A percentile compares a stretch with the other conserved stretches of the same genome.
Evolutionary conservation across 345 rosid species (phyloP).

Genomic region (Diplotaxis tenuifolia): DNA sequence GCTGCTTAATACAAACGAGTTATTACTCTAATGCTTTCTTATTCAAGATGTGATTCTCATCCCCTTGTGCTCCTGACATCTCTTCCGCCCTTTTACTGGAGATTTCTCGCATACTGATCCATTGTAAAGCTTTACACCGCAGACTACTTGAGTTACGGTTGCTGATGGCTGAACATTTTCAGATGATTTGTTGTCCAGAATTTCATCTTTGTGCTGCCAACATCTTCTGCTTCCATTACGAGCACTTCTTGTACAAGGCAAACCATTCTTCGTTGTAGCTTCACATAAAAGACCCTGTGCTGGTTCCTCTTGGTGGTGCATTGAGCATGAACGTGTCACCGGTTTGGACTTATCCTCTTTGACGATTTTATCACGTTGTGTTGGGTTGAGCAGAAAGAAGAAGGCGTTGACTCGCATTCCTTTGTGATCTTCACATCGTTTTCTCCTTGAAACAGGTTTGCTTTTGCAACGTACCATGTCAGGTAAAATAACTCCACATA

Average conservation of each 20-base stretch:
- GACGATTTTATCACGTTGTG: background rate
- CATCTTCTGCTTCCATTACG: constrained; percentile 31
- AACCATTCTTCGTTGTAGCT: constrained; percentile 31
- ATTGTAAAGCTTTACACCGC: constrained; percentile 34
- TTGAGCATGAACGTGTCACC: background rate
- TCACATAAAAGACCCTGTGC: constrained; percentile 11
- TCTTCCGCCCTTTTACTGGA: constrained; percentile 33
- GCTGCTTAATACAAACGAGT: background rate
- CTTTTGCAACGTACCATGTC: constrained; percentile 49
- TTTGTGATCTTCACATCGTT: constrained; percentile 62
- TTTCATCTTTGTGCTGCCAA: constrained; percentile 36
- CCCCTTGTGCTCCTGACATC: constrained; percentile 39
- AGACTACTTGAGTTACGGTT: constrained; percentile 5
- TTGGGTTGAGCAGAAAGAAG: constrained; percentile 25
- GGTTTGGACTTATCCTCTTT: background rate
- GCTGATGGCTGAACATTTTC: constrained; percentile 14
- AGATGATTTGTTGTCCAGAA: constrained; percentile 8
- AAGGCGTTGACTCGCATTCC: constrained; percentile 53
- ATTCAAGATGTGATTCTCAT: constrained; percentile 37
- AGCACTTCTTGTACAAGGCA: constrained; percentile 32
- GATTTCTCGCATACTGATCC: constrained; percentile 31
- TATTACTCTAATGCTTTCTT: constrained; percentile 8
- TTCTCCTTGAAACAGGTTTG: constrained; percentile 48
- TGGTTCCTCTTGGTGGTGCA: constrained; percentile 10
- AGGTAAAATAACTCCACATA: constrained; percentile 57